These are phyloP conservation scores for Ceratocystiopsis minuta DNA, from an alignment of 2,329 filamentous ascomycete genomes.

Conservation along the genomic window DNA sequence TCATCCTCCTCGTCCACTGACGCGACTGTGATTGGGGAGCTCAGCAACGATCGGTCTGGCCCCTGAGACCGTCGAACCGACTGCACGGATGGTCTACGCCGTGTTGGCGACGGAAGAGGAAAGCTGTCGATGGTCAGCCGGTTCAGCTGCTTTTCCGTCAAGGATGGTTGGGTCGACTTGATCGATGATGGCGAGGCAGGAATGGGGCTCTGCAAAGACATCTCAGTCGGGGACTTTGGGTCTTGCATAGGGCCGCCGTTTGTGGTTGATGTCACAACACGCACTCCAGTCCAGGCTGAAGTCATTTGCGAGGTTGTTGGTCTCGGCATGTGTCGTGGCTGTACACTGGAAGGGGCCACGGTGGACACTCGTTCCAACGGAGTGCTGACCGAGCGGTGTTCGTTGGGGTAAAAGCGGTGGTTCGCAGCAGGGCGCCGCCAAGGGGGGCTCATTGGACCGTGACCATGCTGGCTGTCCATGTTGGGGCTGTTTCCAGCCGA, in stretches of 20 bases:
- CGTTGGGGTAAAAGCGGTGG: too few relatives aligned
- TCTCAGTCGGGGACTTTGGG: not conserved
- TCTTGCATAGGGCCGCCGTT: not conserved
- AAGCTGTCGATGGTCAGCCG: not conserved
- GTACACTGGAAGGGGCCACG: too few relatives aligned
- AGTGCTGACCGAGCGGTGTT: too few relatives aligned
- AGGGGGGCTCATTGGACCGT: too few relatives aligned
- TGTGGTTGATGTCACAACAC: too few relatives aligned
- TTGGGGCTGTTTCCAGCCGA: too few relatives aligned
- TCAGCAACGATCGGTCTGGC: not conserved
- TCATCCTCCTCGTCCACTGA: not conserved
- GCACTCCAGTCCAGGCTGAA: too few relatives aligned
- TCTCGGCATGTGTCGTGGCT: too few relatives aligned
- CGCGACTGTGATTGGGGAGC: not conserved
- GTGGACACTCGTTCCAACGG: too few relatives aligned
- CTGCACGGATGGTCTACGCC: not conserved
- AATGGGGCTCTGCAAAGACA: not conserved
- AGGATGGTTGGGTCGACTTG: not conserved
- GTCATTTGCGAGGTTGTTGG: too few relatives aligned
- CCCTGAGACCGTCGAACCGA: not conserved
- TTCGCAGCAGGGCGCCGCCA: too few relatives aligned
- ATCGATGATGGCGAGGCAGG: not conserved
- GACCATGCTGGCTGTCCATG: too few relatives aligned
- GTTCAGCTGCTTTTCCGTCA: not conserved
- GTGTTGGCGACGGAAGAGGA: not conserved